Conservation (phyloP, 2,329 filamentous ascomycete genomes). For the Talaromyces sp. region DNA sequence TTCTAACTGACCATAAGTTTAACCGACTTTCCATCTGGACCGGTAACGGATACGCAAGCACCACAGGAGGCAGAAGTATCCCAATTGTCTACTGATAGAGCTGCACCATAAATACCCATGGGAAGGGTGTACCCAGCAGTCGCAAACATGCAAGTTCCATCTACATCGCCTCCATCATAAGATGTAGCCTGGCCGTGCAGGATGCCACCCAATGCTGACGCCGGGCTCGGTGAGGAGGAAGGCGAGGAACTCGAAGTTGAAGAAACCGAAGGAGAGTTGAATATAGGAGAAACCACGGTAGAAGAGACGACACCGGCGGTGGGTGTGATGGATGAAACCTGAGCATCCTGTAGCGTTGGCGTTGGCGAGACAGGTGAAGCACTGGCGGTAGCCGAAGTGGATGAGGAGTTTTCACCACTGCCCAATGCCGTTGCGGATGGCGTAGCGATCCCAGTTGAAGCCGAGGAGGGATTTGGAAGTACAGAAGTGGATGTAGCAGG, state of each 20-base stretch:
- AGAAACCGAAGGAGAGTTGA: not conserved
- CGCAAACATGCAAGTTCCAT: conserved; percentile 64
- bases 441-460: not conserved
- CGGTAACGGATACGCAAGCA: conserved; percentile 58
- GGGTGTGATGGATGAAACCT: not conserved
- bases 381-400: not conserved
- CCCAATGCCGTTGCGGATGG: not conserved
- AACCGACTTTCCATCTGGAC: conserved; percentile 52
- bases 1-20: conserved; percentile 33
- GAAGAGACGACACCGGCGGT: not conserved
- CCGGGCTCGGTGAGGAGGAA: not conserved
- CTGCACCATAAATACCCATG: conserved; percentile 57
- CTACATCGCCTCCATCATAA: conserved; percentile 57
- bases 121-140: conserved; percentile 58
- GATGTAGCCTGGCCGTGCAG: conserved; percentile 49
- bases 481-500: not conserved
- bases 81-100: conserved; percentile 60
- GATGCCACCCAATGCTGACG: not conserved
- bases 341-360: not conserved
- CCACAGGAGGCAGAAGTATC: conserved; percentile 56
- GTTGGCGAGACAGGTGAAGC: not conserved
- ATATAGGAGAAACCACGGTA: not conserved
- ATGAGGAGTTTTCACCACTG: too few relatives aligned
- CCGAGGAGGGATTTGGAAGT: not conserved
- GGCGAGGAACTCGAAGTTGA: not conserved